Evolutionary conservation across 1,284 basidiomycete genomes (phyloP).

Genomic region (Irpex sp.): DNA sequence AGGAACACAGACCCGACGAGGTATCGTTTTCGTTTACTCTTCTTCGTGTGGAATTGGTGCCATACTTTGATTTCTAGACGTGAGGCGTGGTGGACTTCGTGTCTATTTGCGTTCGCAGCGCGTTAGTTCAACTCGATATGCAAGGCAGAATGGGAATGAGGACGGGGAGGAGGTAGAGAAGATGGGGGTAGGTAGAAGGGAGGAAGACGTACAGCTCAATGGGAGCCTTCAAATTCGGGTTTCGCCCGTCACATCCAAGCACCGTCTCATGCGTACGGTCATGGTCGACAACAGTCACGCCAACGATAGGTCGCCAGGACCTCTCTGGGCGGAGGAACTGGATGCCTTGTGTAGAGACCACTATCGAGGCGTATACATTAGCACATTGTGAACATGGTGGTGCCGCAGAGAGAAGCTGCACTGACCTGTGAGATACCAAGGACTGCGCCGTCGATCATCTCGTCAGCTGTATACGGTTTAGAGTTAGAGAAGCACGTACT

Average conservation of each 20-base stretch:
- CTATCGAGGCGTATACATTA: conserved; percentile 10
- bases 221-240: conserved; percentile 51
- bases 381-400: too few relatives aligned
- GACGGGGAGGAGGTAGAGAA: too few relatives aligned
- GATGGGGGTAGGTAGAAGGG: too few relatives aligned
- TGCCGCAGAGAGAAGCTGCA: too few relatives aligned
- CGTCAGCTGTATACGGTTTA: neutral
- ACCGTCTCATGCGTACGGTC: conserved; percentile 44
- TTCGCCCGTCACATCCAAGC: conserved; percentile 63
- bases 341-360: conserved; percentile 29
- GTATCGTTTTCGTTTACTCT: conserved; percentile 48
- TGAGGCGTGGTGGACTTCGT: conserved; percentile 32
- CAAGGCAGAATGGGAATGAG: too few relatives aligned
- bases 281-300: conserved; percentile 42
- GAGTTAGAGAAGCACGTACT: neutral
- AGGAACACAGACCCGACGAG: conserved; percentile 41
- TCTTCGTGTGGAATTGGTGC: conserved; percentile 46
- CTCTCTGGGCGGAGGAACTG: conserved; percentile 28
- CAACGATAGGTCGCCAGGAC: conserved; percentile 57
- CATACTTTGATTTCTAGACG: conserved; percentile 48
- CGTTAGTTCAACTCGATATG: too few relatives aligned
- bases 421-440: conserved; percentile 13
- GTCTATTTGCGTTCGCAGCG: conserved; percentile 24
- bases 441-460: conserved; percentile 1
- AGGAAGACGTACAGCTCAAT: conserved; percentile 43